phyloP scores from a whole-genome alignment of 1,284 basidiomycete species.

The Sanghuangporus sanghuang region DNA sequence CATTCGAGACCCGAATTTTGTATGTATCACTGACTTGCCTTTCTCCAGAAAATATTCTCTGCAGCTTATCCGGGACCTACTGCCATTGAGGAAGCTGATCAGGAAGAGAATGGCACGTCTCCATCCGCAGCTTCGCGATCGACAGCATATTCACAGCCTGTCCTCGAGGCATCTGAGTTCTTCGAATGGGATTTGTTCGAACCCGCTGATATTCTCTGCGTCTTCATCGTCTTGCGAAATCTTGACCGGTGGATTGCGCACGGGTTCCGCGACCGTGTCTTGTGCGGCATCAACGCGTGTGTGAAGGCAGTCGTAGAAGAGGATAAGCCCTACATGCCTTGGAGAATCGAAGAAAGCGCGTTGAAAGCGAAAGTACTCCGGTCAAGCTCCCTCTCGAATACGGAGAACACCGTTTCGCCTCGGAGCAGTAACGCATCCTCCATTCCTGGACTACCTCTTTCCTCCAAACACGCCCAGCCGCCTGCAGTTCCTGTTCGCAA shows the following conservation, averaged over 20 bases:
- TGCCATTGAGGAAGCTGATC: slow-evolving; percentile 4
- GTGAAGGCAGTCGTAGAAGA: slow-evolving; percentile 30
- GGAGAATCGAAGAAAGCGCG: slow-evolving; percentile 39
- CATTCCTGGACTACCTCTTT: neutral
- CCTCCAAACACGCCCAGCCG: neutral
- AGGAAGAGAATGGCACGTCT: slow-evolving; percentile 7
- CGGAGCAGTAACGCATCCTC: neutral
- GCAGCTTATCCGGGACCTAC: slow-evolving; percentile 39
- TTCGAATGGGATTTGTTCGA: slow-evolving; percentile 45
- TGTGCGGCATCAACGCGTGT: slow-evolving; percentile 34
- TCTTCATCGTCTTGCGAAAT: slow-evolving; percentile 50
- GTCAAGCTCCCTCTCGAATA: slow-evolving; percentile 31
- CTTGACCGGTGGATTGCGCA: slow-evolving; percentile 46
- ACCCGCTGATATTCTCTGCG: slow-evolving; percentile 41
- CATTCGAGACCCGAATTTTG: neutral
- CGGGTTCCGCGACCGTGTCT: slow-evolving; percentile 36
- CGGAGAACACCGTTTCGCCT: slow-evolving; percentile 18
- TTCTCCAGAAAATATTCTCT: slow-evolving; percentile 40
- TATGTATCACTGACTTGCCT: neutral
- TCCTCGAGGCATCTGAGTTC: slow-evolving; percentile 25
- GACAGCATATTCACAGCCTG: neutral
- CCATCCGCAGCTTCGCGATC: neutral
- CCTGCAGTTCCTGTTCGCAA: neutral
- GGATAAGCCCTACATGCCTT: slow-evolving; percentile 34
- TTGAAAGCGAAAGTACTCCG: slow-evolving; percentile 23